Percentiles rank a stretch among this genome's conserved stretches.
phyloP scores from a whole-genome alignment of 2,329 filamentous ascomycete genomes.

The Sphaceloma murrayae region DNA sequence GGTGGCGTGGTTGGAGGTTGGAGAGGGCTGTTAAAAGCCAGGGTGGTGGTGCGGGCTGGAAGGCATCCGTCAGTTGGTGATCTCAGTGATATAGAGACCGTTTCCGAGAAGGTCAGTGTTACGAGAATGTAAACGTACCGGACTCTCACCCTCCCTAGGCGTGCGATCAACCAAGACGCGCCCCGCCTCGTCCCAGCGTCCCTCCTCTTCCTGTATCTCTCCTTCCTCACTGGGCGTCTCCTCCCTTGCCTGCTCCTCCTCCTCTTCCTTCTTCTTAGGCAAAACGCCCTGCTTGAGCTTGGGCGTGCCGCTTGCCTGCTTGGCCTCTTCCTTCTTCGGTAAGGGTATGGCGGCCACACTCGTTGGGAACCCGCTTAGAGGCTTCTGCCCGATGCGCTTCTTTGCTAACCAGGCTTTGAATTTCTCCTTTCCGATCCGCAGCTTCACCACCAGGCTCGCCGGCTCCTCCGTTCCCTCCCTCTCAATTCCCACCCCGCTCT shows the following conservation, averaged over 20 bases:
- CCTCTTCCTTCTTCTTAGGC: background rate
- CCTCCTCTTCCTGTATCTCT: conserved; percentile 10
- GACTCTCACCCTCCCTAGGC: conserved; percentile 47
- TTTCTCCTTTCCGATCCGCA: conserved; percentile 64
- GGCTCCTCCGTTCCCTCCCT: conserved; percentile 78
- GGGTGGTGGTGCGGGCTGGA: conserved; percentile 68
- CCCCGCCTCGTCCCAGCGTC: conserved; percentile 37
- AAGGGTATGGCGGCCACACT: conserved; percentile 36
- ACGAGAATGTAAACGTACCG: conserved; percentile 39
- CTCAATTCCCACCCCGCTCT: conserved; percentile 38
- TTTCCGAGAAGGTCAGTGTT: conserved; percentile 12
- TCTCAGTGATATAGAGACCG: too few relatives aligned
- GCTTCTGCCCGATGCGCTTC: conserved; percentile 26
- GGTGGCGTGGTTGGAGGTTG: conserved; percentile 59
- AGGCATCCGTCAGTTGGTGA: conserved; percentile 9
- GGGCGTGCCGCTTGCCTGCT: conserved; percentile 8
- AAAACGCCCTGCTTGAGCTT: background rate
- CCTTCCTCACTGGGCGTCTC: conserved; percentile 6
- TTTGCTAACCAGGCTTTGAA: conserved; percentile 57
- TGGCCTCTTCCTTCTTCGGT: conserved; percentile 18
- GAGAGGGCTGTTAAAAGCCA: conserved; percentile 74
- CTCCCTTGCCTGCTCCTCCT: background rate
- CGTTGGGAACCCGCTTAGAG: conserved; percentile 31
- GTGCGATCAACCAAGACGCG: conserved; percentile 58
- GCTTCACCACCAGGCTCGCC: conserved; percentile 63